Evolutionary conservation across 1,139 yeast genomes (phyloP).

Genomic region (Torulaspora pretoriensis): DNA sequence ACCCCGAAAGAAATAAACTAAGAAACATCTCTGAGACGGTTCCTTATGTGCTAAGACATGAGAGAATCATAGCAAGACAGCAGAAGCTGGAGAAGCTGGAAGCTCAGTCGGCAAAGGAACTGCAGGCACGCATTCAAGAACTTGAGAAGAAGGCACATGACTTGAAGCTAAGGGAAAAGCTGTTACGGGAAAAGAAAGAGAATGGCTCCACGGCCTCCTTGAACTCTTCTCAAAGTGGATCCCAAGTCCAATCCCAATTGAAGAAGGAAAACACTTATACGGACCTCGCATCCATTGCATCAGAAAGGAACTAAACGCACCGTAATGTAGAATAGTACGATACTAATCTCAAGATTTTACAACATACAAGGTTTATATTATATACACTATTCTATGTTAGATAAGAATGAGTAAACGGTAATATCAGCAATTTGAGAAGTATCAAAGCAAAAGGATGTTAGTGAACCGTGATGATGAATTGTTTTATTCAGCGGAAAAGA

Average conservation of each 20-base stretch:
- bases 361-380: constrained; percentile 4
- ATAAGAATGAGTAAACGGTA: constrained; percentile 1
- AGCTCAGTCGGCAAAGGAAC: constrained; percentile 68
- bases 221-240: constrained; percentile 15
- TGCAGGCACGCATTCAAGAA: constrained; percentile 68
- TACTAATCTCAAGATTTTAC: constrained; percentile 2
- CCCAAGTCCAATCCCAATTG: constrained; percentile 26
- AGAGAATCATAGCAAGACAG: constrained; percentile 67
- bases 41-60: constrained; percentile 75
- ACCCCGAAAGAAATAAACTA: constrained; percentile 61
- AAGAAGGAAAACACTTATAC: constrained; percentile 53
- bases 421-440: not conserved
- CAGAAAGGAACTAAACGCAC: constrained; percentile 25
- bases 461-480: not conserved
- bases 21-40: constrained; percentile 78
- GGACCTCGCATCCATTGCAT: constrained; percentile 47
- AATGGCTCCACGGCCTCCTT: constrained; percentile 15
- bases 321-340: not conserved
- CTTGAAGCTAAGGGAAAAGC: constrained; percentile 60
- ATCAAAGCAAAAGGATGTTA: constrained; percentile 3
- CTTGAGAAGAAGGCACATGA: constrained; percentile 73
- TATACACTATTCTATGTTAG: constrained; percentile 8
- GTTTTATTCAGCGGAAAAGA: not conserved
- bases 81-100: constrained; percentile 75
- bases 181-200: constrained; percentile 36